A percentile compares a stretch with the other conserved stretches of the same genome.
Conservation (phyloP, 305 asterid genomes). For the Rubia tinctorum region DNA sequence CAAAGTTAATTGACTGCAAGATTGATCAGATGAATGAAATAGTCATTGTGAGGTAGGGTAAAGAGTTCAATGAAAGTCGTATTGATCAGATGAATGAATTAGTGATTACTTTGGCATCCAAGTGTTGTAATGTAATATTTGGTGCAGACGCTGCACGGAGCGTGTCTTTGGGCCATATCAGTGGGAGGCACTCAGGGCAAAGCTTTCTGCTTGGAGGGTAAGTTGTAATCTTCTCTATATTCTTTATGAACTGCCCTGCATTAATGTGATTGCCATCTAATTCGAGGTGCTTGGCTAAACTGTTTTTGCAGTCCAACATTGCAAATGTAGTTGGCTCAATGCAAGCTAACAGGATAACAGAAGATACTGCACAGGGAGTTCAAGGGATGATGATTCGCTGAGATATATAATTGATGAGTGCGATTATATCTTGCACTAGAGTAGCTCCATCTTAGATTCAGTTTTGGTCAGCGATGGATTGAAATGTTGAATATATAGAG, state of each 20-base stretch:
- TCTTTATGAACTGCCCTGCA: neutral
- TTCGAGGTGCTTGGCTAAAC: neutral
- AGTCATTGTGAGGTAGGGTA: constrained; percentile 63
- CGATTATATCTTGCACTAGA: neutral
- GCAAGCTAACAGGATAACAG: constrained; percentile 71
- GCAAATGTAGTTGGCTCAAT: constrained; percentile 55
- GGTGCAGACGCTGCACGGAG: constrained; percentile 52
- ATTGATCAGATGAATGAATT: neutral
- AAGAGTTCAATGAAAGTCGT: neutral
- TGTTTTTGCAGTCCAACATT: constrained; percentile 48
- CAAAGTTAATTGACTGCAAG: constrained; percentile 80
- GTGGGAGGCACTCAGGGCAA: constrained; percentile 63
- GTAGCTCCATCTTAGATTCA: neutral
- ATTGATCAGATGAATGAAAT: constrained; percentile 89
- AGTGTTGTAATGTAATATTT: neutral
- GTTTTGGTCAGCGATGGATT: neutral
- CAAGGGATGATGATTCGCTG: constrained; percentile 59
- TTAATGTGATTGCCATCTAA: neutral
- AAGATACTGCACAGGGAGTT: constrained; percentile 55
- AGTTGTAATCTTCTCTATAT: constrained; percentile 10
- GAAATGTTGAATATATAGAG: neutral
- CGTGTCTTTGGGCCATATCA: constrained; percentile 70
- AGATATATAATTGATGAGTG: constrained; percentile 14
- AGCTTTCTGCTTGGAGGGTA: constrained; percentile 86
- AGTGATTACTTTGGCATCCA: neutral